Conservation (phyloP, 2,329 filamentous ascomycete species). For the Epichloe scottii region DNA sequence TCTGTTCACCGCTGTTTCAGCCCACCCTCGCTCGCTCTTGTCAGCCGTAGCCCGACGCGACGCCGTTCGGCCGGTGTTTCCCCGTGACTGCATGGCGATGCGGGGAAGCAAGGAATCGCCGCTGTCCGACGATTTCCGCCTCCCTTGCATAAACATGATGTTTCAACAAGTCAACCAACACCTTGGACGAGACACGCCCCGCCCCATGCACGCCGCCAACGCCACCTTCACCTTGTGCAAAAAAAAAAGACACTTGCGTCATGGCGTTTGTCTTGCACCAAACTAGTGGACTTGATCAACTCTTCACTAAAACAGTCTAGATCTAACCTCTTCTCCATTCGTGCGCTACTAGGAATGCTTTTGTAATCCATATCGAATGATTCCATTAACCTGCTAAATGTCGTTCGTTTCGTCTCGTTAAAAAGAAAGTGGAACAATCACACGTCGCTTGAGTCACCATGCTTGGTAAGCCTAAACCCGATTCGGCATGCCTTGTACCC, state of each 20-base stretch:
- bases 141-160: too few species aligned
- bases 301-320: not conserved
- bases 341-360: not conserved
- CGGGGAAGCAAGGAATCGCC: not conserved
- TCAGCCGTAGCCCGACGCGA: too few species aligned
- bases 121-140: too few species aligned
- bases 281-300: not conserved
- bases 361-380: not conserved
- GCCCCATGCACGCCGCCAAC: too few species aligned
- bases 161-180: too few species aligned
- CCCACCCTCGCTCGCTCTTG: not conserved
- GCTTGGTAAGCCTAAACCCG: not conserved
- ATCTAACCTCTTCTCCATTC: not conserved
- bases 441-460: not conserved
- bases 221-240: too few species aligned
- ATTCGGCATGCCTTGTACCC: not conserved
- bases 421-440: not conserved
- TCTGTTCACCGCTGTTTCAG: not conserved
- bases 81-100: not conserved
- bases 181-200: too few species aligned
- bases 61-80: too few species aligned
- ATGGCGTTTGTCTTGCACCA: too few species aligned
- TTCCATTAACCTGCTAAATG: not conserved
- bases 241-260: too few species aligned
- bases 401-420: slow-evolving; percentile 1